These are phyloP conservation scores for Penstemon newberryi DNA, from an alignment of 257 asterid genomes.

Conservation along the genomic window DNA sequence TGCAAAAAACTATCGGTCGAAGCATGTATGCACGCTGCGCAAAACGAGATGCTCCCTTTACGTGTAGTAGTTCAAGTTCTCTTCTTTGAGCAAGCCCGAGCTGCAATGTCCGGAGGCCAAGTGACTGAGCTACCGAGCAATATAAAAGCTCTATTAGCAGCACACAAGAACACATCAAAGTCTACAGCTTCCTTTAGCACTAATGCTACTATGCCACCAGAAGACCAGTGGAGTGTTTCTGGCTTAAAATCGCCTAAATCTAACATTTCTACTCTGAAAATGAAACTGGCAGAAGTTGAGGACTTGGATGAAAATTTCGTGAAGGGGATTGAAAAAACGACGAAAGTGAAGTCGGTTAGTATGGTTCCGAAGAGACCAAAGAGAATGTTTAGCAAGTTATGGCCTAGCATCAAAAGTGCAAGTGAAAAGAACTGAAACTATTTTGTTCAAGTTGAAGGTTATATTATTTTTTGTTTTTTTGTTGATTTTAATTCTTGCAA, in stretches of 20 bases:
- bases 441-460: slow-evolving; percentile 32
- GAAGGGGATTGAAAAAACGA: slow-evolving; percentile 19
- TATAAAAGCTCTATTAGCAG: slow-evolving; percentile 68
- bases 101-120: slow-evolving; percentile 61
- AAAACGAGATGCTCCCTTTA: slow-evolving; percentile 79
- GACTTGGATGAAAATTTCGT: slow-evolving; percentile 43
- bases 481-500: slow-evolving; percentile 31
- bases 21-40: slow-evolving; percentile 91
- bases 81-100: slow-evolving; percentile 89
- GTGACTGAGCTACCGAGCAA: slow-evolving; percentile 61
- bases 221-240: slow-evolving; percentile 75
- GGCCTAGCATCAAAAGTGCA: slow-evolving; percentile 62
- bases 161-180: slow-evolving; percentile 43
- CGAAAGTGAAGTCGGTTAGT: slow-evolving; percentile 40
- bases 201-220: slow-evolving; percentile 32
- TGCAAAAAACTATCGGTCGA: slow-evolving; percentile 77
- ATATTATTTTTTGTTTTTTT: slow-evolving; percentile 31
- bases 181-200: slow-evolving; percentile 40
- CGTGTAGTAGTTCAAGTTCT: slow-evolving; percentile 91
- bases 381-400: slow-evolving; percentile 72
- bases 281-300: slow-evolving; percentile 75
- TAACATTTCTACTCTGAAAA: slow-evolving; percentile 63
- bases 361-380: slow-evolving; percentile 61
- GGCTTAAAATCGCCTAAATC: slow-evolving; percentile 66
- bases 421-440: slow-evolving; percentile 49